Percentiles rank a stretch among this genome's conserved stretches.
phyloP scores from a whole-genome alignment of 169 alveolate genomes.

The Plasmodium yoelii region DNA sequence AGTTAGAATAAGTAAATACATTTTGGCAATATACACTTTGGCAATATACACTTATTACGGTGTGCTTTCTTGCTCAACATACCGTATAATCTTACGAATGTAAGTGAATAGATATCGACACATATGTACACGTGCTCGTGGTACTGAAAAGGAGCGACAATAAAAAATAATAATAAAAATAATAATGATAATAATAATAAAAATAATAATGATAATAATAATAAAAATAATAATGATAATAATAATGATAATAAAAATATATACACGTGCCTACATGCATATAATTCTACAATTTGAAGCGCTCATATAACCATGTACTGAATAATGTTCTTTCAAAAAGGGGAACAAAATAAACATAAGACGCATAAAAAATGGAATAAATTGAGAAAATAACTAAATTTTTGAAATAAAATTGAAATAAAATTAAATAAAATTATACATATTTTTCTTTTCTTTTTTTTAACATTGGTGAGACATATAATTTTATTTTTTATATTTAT shows the following conservation, averaged over 20 bases:
- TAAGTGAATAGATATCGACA: background rate
- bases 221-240: no score
- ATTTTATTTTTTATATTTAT: constrained; percentile 58
- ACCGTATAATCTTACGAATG: background rate
- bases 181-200: no score
- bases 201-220: no score
- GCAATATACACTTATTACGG: no score
- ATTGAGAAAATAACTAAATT: background rate
- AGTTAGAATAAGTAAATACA: no score
- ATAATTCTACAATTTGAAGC: background rate
- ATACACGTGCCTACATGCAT: background rate
- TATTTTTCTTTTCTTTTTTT: constrained; percentile 1
- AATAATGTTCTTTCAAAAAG: no score
- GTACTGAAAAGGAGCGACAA: no score
- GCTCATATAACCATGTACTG: no score
- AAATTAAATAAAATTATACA: background rate
- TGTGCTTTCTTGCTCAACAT: background rate
- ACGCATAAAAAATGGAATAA: background rate
- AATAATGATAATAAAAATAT: background rate
- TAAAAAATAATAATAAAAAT: no score
- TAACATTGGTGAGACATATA: constrained; percentile 7
- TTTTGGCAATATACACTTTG: no score
- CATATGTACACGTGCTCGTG: background rate
- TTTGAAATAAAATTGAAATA: no score
- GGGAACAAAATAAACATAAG: background rate